phyloP scores from a whole-genome alignment of 495 filamentous ascomycete species.

The Penicillium samsonianum region DNA sequence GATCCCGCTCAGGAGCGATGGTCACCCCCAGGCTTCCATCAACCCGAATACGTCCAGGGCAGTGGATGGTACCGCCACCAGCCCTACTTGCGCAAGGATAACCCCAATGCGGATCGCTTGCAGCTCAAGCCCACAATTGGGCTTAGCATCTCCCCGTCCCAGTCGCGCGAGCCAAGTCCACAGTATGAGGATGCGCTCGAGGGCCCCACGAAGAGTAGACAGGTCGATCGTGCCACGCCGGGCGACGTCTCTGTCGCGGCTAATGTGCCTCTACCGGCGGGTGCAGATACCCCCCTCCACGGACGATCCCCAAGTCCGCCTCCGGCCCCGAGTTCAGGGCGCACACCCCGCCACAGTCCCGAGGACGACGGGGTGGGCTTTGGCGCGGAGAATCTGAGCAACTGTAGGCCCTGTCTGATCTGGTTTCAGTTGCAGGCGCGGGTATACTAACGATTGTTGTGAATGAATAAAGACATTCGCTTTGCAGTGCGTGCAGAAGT shows the following conservation, averaged over 20 bases:
- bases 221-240: constrained; percentile 36
- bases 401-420: constrained; percentile 51
- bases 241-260: constrained; percentile 58
- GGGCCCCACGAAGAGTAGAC: constrained; percentile 24
- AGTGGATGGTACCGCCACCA: constrained; percentile 65
- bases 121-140: constrained; percentile 46
- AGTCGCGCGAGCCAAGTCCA: constrained; percentile 56
- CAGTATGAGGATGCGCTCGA: constrained; percentile 58
- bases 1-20: constrained; percentile 44
- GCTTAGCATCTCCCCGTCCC: constrained; percentile 44
- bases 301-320: constrained; percentile 54
- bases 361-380: constrained; percentile 38
- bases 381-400: constrained; percentile 50
- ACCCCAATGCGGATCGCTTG: constrained; percentile 28
- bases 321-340: constrained; percentile 26
- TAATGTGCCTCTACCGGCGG: constrained; percentile 56
- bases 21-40: constrained; percentile 61
- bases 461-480: constrained; percentile 67
- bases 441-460: constrained; percentile 40
- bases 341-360: constrained; percentile 25
- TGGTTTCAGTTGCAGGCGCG: constrained; percentile 28
- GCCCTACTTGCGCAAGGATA: constrained; percentile 44
- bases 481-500: constrained; percentile 85
- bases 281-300: constrained; percentile 54
- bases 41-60: constrained; percentile 48